phyloP scores from a whole-genome alignment of 1,284 basidiomycete species.

The Sanghuangporus weigelae region DNA sequence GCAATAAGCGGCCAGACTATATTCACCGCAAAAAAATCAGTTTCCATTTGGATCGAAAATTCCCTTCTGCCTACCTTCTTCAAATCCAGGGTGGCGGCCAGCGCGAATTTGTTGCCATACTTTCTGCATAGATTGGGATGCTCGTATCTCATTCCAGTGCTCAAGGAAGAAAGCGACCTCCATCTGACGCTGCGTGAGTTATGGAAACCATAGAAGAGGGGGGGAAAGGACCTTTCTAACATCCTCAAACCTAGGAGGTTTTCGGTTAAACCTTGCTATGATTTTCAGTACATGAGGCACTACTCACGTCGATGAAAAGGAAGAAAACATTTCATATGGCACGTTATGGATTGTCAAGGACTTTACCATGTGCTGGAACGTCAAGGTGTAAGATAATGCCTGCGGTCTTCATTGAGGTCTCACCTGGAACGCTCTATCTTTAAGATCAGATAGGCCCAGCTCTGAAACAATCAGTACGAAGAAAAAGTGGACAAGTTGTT shows the following conservation, averaged over 20 bases:
- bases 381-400: background rate
- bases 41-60: background rate
- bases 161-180: constrained; percentile 75
- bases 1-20: constrained; percentile 68
- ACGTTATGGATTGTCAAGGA: constrained; percentile 77
- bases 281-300: background rate
- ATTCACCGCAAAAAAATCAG: background rate
- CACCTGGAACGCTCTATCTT: constrained; percentile 63
- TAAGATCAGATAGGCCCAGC: constrained; percentile 63
- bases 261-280: background rate
- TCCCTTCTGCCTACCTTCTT: constrained; percentile 48
- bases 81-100: constrained; percentile 79
- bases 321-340: constrained; percentile 81
- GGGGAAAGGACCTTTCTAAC: constrained; percentile 62
- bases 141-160: constrained; percentile 79
- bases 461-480: constrained; percentile 33
- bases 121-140: constrained; percentile 73
- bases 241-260: constrained; percentile 49
- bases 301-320: constrained; percentile 61
- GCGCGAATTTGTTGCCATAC: constrained; percentile 81
- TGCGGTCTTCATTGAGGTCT: background rate
- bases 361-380: constrained; percentile 62
- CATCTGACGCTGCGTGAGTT: constrained; percentile 35
- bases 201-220: background rate
- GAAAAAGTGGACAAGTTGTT: background rate